Percentiles rank a stretch among this genome's conserved stretches.
Conservation (phyloP, 108 stramenopile genomes). For the Nannochloropsis granulata region DNA sequence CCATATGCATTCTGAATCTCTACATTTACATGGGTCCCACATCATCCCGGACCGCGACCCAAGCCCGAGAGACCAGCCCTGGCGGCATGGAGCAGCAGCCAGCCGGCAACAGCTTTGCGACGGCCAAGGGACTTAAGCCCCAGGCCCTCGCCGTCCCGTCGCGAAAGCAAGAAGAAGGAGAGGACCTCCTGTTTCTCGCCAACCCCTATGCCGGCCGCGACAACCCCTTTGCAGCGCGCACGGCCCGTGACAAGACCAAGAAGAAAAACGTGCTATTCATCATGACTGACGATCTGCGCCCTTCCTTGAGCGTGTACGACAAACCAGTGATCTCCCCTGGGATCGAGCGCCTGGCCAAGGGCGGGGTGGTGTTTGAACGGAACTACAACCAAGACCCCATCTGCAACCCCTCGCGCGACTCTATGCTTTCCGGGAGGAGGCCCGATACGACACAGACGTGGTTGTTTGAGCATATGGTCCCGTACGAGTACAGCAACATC, state of each 20-base stretch:
- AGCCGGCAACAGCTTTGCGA: neutral
- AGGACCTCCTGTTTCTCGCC: neutral
- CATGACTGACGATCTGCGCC: neutral
- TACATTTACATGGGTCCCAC: too few relatives aligned
- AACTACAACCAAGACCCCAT: neutral
- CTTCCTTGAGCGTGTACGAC: neutral
- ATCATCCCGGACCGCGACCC: too few relatives aligned
- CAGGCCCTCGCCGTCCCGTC: neutral
- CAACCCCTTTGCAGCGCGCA: neutral
- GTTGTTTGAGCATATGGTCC: neutral
- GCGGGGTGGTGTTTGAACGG: neutral
- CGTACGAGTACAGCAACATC: neutral
- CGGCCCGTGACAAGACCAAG: neutral
- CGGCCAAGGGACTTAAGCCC: neutral
- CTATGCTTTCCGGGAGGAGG: neutral
- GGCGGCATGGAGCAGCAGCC: neutral
- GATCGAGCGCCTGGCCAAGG: neutral
- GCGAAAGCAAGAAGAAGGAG: neutral
- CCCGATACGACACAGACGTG: neutral
- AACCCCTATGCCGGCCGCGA: neutral
- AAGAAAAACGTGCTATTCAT: neutral
- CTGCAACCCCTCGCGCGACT: neutral
- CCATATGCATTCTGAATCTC: too few relatives aligned
- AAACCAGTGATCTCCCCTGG: neutral
- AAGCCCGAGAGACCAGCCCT: too few relatives aligned